Evolutionary conservation across 2,329 filamentous ascomycete species (phyloP), one percentile per base, ranked within the genome.

Genomic region (Fusarium pseudonygamai): DNA sequence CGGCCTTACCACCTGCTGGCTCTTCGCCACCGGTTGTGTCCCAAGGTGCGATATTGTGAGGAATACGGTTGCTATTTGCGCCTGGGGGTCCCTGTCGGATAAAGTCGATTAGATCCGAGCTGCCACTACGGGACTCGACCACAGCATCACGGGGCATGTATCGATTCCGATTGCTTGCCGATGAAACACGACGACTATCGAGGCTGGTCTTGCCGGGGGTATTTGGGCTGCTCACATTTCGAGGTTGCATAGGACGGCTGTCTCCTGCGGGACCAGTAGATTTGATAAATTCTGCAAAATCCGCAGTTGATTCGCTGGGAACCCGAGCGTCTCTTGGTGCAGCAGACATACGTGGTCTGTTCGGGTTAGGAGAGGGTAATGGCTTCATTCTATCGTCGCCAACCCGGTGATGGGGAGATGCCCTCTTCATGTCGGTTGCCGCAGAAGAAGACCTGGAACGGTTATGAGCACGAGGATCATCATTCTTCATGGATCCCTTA

Each of bases 91-190:
- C 96, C 79, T 94, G 92, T 50, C 95, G 92, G 73, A 99, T 97
- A 81, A 99, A 98, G 80, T 98, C 95, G 74, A 98, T 97, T 65
- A 99, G 85, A 69, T 98, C 96, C 18, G 93, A 93, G 64, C 92
- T 97, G 73, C 92, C 91, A 57, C 90, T 90, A 58, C 86, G 87
- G 64, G 84, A 85, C 56, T 91, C 87, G 22, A 90, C 87, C 46
- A 87, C 86, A 42, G 93, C 90, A 69, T 94, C 91, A 55, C 94
- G 92, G 65, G 96, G 91, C 81, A 93, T 88, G 53, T 93, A 87
- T 67, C 89, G 89, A 52, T 84, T 85, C 64, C 87, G 85, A 69
- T 80, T 86, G 60, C 82, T 83, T 24, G 81, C 78, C 11, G 83
- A 80, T 15, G 83, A 81, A 40, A 78, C 72, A 24, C 83, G 83